A percentile compares a stretch with the other conserved stretches of the same genome.
These are phyloP conservation scores for Plenodomus lindquistii DNA, from an alignment of 2,329 filamentous ascomycete genomes.

Conservation along the genomic window DNA sequence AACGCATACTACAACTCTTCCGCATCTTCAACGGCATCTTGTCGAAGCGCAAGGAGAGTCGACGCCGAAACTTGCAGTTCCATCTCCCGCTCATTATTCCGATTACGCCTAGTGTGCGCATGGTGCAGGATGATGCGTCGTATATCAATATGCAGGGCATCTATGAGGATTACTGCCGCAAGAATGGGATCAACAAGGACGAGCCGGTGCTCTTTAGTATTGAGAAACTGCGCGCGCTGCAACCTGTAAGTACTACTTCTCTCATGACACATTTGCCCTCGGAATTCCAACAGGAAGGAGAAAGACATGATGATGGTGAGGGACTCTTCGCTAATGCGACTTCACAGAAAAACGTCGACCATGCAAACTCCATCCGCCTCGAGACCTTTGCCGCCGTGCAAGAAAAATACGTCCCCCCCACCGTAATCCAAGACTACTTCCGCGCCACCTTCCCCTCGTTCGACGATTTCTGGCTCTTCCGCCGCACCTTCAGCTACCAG, in stretches of 20 bases:
- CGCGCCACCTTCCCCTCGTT: slow-evolving; percentile 84
- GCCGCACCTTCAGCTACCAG: slow-evolving; percentile 94
- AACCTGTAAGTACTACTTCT: slow-evolving; percentile 34
- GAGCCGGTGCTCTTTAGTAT: slow-evolving; percentile 94
- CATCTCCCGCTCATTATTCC: slow-evolving; percentile 95
- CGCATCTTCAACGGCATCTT: slow-evolving; percentile 94
- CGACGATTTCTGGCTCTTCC: slow-evolving; percentile 97
- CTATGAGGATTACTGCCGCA: slow-evolving; percentile 94
- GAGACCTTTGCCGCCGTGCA: slow-evolving; percentile 96
- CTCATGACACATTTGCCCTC: background rate
- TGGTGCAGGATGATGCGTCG: slow-evolving; percentile 93
- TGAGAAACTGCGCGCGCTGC: slow-evolving; percentile 81
- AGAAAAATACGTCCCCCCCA: slow-evolving; percentile 86
- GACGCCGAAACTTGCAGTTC: slow-evolving; percentile 92
- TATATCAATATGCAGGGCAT: slow-evolving; percentile 94
- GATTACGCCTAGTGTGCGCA: slow-evolving; percentile 87
- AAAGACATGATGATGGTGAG: too few relatives aligned
- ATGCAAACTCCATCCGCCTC: slow-evolving; percentile 72
- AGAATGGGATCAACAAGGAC: slow-evolving; percentile 86
- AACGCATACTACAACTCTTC: slow-evolving; percentile 94
- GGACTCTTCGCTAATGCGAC: background rate
- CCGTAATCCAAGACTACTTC: slow-evolving; percentile 85
- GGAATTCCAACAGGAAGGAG: too few relatives aligned
- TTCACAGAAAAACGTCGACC: slow-evolving; percentile 66
- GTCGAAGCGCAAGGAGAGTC: slow-evolving; percentile 89